Evolutionary conservation across 148 eudicot species (phyloP), one percentile per base, ranked within the genome.

Genomic region (Heliamphora exappendiculata): DNA sequence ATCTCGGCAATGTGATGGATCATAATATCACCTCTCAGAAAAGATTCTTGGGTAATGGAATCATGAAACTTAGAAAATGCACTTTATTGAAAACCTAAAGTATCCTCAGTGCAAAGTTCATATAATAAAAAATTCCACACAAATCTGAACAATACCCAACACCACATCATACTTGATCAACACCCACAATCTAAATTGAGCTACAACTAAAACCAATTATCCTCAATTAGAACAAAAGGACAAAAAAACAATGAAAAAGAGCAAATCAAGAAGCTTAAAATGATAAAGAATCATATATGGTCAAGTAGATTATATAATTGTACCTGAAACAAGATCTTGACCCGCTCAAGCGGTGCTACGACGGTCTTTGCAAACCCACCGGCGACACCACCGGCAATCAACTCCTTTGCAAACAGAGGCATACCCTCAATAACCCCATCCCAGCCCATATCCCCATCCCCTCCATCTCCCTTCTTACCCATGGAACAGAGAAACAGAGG

Each of bases 281-380:
- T 9, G 42, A 33, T 36, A 31, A 59, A 70, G 59, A 59, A 58
- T 34, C 69, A 47, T 54, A 20, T n/a, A n/a, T n/a, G n/a, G 69
- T 37, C 75, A 71, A 64, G 12, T 16, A 20, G 20, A 22, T 17
- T 26, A 36, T n/a, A 44, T 49, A 70, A n/a, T 3, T 10, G 26
- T 62, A 94, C 98, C 97, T 94, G 98, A 82, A 94, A 94, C 64
- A 91, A 81, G 79, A 94, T 94, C 86, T 94, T 94, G 87, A 94
- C 78, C 45, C 98, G 97, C 72, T 94, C 98, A 84, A 94, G 91
- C 26, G 98, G 98, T 0, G 98, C 98, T 7, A 94, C 98, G 70
- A 82, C 90, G 39, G 93, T 83, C 81, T 94, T 94, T 12, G 98
- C 98, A 62, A 94, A 74, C 5, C 98, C 98, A 68, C 98, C 98